Base-by-base conservation (phyloP, 257 asterid genomes). In the Thymus quinquecostatus region DNA sequence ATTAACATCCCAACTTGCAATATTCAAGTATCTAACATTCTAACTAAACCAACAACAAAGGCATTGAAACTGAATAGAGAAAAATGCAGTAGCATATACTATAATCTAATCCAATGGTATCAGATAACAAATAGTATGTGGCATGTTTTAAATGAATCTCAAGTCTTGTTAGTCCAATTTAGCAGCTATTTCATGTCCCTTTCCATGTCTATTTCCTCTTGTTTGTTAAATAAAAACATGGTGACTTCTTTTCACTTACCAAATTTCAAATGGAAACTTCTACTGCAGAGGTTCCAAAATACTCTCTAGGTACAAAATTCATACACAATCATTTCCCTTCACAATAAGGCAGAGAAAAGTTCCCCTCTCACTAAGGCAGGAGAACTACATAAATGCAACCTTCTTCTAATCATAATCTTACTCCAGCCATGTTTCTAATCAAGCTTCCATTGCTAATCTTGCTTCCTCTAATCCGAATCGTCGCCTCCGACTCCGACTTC, bases 351-450 rank as follows among this genome's bases (percentile, higher is more conserved):
- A 45, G 21, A 21, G 21, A 21, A 21, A 21, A 10, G 14, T 58
- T 36, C 53, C 74, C 59, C 21, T 6, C 28, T 5, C 28, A 5
- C 3, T 0, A 68, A 33, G 79, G 79, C 62, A 62, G 79, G 2
- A 47, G 66, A 58, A 70, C 64, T 36, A 29, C 21, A 76, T 33
- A 2, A 4, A 12, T 10, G 30, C 73, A 38, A 45, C 29, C 8
- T 45, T 60, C 6, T 10, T 8, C 2, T 44, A 1, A 2, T 1
- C 60, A 77, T 4, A 36, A 29, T 34, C 10, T n/a, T 60, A 8
- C 2, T 49, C 51, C 30, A 54, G 66, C 82, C 79, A 86, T 86
- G 88, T 66, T 62, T 60, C 14, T 33, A 0, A 47, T 66, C 70
- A 78, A 73, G 8, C 62, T 74, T 36, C 34, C 44, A 34, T 14